Base-by-base conservation (phyloP, 139 green algal genomes). In the Micractinium conductrix region DNA sequence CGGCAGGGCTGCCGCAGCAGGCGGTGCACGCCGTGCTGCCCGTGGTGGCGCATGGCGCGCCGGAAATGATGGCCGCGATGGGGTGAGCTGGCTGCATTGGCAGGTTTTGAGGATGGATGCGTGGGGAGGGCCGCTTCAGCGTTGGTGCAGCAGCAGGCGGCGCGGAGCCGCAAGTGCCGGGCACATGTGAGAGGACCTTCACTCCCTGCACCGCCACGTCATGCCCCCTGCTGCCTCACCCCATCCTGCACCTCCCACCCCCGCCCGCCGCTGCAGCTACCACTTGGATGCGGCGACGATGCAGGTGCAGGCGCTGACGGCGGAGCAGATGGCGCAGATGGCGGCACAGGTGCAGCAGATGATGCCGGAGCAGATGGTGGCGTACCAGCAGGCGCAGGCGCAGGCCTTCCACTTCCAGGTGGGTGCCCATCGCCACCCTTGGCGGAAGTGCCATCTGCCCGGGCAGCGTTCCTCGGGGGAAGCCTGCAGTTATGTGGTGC, bases 261-360 rank as follows among this genome's bases (percentile, higher is more conserved):
- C n/a, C n/a, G n/a, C n/a, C 14, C 63, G 22, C 14, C 65, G 33
- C 7, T 37, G 65, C 65, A 72, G 65, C 14, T 68, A 68, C 48
- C 37, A 69, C 28, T 4, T 53, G 75, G 37, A 35, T n/a, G 1
- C 1, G 45, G 21, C 3, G 12, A 19, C 26, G 4, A 22, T 70
- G 35, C 19, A 44, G 53, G 33, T 45, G 50, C 24, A 35, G 35
- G 35, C 12, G 6, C 17, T 81, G 30, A 81, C 75, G 14, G 17
- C 75, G 2, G 75, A 81, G 53, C 75, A 81, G 75, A 38, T 81
- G 75, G 44, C 58, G 22, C 53, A 70, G 44, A 79, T 79, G 72
- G 72, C 72, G 26, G 44, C 45, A 37, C 53, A 70, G 75, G 75
- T 70, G 44, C 75, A 81, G 24, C 26, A 33, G 50, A 21, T 81